Conservation (phyloP, 2,329 filamentous ascomycete genomes). For the Aspergillus hiratsukae region DNA sequence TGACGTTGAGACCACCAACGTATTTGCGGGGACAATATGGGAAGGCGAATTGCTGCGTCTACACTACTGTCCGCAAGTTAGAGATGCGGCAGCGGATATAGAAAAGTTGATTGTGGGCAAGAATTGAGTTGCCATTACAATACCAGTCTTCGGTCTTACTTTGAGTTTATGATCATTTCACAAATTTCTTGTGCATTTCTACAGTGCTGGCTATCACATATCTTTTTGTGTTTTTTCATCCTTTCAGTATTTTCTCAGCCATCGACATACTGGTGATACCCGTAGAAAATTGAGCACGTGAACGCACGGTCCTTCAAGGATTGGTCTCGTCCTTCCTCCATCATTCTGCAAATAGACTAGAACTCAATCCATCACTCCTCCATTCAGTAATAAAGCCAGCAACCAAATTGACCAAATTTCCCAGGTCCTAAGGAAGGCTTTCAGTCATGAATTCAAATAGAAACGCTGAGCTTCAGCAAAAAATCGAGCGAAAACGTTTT, state of each 20-base stretch:
- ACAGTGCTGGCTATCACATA: not conserved
- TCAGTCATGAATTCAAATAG: not conserved
- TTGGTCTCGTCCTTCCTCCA: not conserved
- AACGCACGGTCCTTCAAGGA: not conserved
- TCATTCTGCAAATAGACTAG: not conserved
- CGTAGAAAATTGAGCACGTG: not conserved
- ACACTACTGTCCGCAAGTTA: conserved; percentile 83
- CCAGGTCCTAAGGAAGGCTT: not conserved
- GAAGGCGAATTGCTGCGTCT: conserved; percentile 80
- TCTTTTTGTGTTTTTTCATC: not conserved
- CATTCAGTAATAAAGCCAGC: not conserved
- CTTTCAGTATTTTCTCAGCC: not conserved
- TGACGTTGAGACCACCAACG: conserved; percentile 81
- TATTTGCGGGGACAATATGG: conserved; percentile 87
- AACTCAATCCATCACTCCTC: not conserved
- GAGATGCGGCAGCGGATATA: conserved; percentile 66
- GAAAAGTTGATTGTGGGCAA: conserved; percentile 58
- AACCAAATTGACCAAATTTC: not conserved
- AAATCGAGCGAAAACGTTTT: not conserved
- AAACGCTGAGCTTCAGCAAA: not conserved
- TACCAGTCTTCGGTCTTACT: not conserved
- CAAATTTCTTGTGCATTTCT: conserved; percentile 1
- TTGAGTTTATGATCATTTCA: conserved; percentile 10
- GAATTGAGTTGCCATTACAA: conserved; percentile 3
- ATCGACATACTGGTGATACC: not conserved